A percentile compares a stretch with the other conserved stretches of the same genome.
Evolutionary conservation across 179 eudicot species (phyloP).

Genomic region (Actinidia chinensis): DNA sequence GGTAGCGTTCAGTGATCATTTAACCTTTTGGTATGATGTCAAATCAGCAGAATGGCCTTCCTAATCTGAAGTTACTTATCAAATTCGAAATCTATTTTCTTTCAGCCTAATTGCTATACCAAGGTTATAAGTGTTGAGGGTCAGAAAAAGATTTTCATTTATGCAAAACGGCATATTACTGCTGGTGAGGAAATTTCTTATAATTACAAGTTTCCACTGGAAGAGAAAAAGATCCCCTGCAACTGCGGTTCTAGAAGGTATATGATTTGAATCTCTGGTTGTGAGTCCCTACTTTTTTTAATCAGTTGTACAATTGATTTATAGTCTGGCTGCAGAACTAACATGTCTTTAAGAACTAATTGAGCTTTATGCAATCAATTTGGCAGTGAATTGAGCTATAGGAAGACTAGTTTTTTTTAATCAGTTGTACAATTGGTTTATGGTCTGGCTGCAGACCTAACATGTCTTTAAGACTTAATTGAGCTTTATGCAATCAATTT

Average conservation of each 20-base stretch:
- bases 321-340: slow-evolving; percentile 9
- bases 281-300: neutral
- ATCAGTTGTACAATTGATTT: neutral
- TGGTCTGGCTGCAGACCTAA: slow-evolving; percentile 10
- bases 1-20: slow-evolving; percentile 43
- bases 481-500: neutral
- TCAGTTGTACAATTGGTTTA: neutral
- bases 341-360: slow-evolving; percentile 3
- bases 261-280: slow-evolving; percentile 12
- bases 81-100: slow-evolving; percentile 5
- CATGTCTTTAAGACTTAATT: neutral
- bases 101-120: slow-evolving; percentile 98
- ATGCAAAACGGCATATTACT: slow-evolving; percentile 84
- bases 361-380: neutral
- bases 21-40: neutral
- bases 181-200: slow-evolving; percentile 97
- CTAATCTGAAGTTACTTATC: neutral
- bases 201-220: slow-evolving; percentile 94
- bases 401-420: neutral
- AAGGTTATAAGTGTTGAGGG: slow-evolving; percentile 93
- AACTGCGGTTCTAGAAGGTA: slow-evolving; percentile 94
- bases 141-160: slow-evolving; percentile 93
- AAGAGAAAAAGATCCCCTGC: slow-evolving; percentile 96
- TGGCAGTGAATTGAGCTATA: slow-evolving; percentile 7
- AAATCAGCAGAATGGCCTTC: slow-evolving; percentile 1